Evolutionary conservation across 2,329 filamentous ascomycete genomes (phyloP).

Genomic region (Fonsecaea pugnacius): DNA sequence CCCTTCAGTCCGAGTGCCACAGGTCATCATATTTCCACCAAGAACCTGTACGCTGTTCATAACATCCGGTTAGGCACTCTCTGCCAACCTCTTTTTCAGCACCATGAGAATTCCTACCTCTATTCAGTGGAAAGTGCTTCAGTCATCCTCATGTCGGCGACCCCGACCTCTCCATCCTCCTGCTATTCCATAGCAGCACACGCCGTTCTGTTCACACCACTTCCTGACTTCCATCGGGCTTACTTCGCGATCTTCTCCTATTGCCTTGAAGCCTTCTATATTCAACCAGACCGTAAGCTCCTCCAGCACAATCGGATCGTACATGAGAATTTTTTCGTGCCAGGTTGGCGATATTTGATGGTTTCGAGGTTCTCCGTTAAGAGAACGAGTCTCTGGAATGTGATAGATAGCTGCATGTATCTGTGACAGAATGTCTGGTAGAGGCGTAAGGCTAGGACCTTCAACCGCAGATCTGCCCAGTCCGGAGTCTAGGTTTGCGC

Average conservation of each 20-base stretch:
- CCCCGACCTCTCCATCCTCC: conserved; percentile 35
- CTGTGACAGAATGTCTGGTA: conserved; percentile 23
- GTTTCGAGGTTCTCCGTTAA: conserved; percentile 41
- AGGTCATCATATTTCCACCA: neutral
- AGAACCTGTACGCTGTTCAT: neutral
- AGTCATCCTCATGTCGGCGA: conserved; percentile 2
- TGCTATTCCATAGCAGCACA: conserved; percentile 76
- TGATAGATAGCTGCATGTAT: conserved; percentile 30
- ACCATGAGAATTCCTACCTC: neutral
- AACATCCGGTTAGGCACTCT: neutral
- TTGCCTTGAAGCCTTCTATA: conserved; percentile 64
- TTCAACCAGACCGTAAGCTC: conserved; percentile 86
- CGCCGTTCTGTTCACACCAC: conserved; percentile 86
- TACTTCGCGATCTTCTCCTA: conserved; percentile 69
- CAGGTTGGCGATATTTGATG: conserved; percentile 63
- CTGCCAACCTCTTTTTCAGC: neutral
- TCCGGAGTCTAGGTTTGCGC: neutral
- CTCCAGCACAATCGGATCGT: conserved; percentile 86
- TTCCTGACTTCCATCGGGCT: conserved; percentile 71
- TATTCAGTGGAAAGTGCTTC: neutral
- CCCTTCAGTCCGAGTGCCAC: neutral
- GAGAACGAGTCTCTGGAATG: neutral
- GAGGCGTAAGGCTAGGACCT: conserved; percentile 12
- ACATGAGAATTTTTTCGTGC: conserved; percentile 92
- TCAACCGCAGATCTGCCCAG: neutral